Evolutionary conservation across 345 rosid species (phyloP), one percentile per base, ranked within the genome.

Genomic region (Eucalyptus fibrosa): DNA sequence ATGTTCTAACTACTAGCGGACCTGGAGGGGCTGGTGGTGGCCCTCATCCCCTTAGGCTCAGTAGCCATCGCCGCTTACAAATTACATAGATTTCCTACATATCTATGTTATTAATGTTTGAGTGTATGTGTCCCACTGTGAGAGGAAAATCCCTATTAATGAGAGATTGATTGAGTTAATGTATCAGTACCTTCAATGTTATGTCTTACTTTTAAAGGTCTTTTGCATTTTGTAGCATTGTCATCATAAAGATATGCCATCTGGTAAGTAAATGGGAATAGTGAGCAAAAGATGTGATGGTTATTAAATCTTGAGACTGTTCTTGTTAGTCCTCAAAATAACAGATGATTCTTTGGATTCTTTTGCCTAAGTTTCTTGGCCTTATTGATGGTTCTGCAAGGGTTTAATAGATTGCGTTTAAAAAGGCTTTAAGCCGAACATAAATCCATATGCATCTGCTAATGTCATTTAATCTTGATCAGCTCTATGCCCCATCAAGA

Each of bases 401-500:
- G 30, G 83, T 40, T 37, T 77, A 77, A 40, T 77, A 40, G 30
- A 77, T 40, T 11, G 47, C 28, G 7, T 77, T 77, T 72, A 32
- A 50, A 19, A 82, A 49, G 45, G 49, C n/a, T 81, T 56, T 59
- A 23, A 32, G 87, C 72, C 12, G 19, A 77, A 21, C 28, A 77
- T 11, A 12, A 40, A 77, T 40, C 83, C 83, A 77, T 21, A 19
- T 21, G 83, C 47, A 77, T 67, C 45, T 86, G 56, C 83, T 91
- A 45, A 89, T 69, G 34, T 69, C 47, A 24, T 23, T 92, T 86
- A 55, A 80, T 40, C 67, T 92, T 91, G 53, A 86, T 89, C 89
- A 96, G 99, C 92, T 92, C 96, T 42, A 49, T 88, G 88, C 92
- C 93, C n/a, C 91, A 90, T 90, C 94, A 91, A 89, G 95, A 93